Evolutionary conservation across 495 filamentous ascomycete genomes (phyloP).

Genomic region (Penicillium verhagenii): DNA sequence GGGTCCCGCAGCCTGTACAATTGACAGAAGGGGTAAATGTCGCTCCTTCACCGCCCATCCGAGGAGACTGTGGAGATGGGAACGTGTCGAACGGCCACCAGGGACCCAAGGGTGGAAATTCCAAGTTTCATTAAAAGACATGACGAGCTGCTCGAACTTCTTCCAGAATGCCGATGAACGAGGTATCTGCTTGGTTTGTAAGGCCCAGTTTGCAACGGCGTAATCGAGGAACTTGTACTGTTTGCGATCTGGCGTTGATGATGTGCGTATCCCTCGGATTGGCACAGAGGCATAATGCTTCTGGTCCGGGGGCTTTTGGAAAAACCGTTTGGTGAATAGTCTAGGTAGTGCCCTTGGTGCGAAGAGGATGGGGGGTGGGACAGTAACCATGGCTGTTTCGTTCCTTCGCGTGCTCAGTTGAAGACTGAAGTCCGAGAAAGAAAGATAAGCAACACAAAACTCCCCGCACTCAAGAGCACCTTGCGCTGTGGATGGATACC

Average conservation of each 20-base stretch:
- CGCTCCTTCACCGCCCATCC: constrained; percentile 23
- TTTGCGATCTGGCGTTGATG: neutral
- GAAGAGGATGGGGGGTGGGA: neutral
- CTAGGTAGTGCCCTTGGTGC: neutral
- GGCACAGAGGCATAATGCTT: neutral
- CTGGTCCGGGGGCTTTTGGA: neutral
- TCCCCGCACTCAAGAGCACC: constrained; percentile 23
- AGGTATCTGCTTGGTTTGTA: constrained; percentile 1
- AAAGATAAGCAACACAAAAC: constrained; percentile 23
- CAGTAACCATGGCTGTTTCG: neutral
- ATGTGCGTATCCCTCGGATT: neutral
- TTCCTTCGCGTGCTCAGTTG: constrained; percentile 8
- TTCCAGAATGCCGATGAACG: constrained; percentile 9
- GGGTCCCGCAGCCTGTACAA: neutral
- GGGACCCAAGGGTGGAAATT: constrained; percentile 23
- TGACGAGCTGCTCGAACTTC: constrained; percentile 11
- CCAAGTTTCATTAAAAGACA: constrained; percentile 24
- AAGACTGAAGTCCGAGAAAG: constrained; percentile 25
- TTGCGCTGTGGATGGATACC: constrained; percentile 4
- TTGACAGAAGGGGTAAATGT: constrained; percentile 16
- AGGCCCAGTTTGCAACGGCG: neutral
- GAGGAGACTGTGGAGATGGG: constrained; percentile 24
- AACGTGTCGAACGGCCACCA: constrained; percentile 20
- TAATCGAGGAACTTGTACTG: constrained; percentile 19
- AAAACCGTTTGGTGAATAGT: neutral